Evolutionary conservation across 805 yeast species (phyloP).

Genomic region (Hanseniaspora guilliermondii): DNA sequence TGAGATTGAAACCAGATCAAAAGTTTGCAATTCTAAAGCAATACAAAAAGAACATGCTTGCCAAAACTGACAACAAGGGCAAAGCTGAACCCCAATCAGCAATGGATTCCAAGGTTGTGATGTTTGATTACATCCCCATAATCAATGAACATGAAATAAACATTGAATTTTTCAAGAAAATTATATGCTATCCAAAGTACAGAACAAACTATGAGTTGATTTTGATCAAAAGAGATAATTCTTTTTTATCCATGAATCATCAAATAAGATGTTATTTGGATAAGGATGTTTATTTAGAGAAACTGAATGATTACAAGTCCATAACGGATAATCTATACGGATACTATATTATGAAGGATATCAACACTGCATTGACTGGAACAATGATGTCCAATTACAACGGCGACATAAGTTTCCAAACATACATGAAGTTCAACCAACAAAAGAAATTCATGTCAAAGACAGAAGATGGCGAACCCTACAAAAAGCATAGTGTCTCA

Average conservation of each 20-base stretch:
- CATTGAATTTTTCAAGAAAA: slow-evolving; percentile 13
- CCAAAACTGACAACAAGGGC: not conserved
- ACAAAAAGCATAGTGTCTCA: not conserved
- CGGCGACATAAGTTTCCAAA: not conserved
- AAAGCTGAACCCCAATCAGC: not conserved
- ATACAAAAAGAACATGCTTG: slow-evolving; percentile 9
- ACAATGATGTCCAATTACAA: slow-evolving; percentile 11
- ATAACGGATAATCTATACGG: not conserved
- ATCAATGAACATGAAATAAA: slow-evolving; percentile 7
- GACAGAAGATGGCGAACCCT: not conserved
- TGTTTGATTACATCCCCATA: slow-evolving; percentile 13
- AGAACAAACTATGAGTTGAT: slow-evolving; percentile 12
- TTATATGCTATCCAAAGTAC: slow-evolving; percentile 12
- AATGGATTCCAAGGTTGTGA: slow-evolving; percentile 1
- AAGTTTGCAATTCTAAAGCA: slow-evolving; percentile 9
- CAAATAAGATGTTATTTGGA: slow-evolving; percentile 13
- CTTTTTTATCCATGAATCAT: slow-evolving; percentile 10
- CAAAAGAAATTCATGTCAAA: not conserved
- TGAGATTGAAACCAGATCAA: slow-evolving; percentile 2
- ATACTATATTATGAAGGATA: slow-evolving; percentile 2
- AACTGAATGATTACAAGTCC: not conserved
- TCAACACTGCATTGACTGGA: slow-evolving; percentile 10
- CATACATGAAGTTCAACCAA: slow-evolving; percentile 1
- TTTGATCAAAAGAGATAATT: not conserved
- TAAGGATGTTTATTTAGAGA: not conserved